Percentiles rank a stretch among this genome's conserved stretches.
Evolutionary conservation across 1,284 basidiomycete species (phyloP).

Genomic region (Austroboletus niveus): DNA sequence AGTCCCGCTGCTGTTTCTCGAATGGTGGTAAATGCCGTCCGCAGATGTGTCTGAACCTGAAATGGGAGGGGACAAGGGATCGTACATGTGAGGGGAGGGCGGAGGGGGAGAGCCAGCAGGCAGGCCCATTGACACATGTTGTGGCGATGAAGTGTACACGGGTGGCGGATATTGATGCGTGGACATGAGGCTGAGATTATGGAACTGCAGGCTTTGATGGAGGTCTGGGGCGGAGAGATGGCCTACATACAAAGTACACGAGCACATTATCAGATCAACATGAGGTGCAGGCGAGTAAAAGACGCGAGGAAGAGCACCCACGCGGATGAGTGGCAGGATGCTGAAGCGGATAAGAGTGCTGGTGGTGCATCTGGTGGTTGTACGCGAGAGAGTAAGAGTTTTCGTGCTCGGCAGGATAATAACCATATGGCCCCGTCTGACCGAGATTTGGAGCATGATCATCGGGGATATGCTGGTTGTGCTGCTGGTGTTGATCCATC

Average conservation of each 20-base stretch:
- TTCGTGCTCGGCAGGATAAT: conserved; percentile 42
- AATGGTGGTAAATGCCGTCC: conserved; percentile 71
- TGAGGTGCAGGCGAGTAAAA: conserved; percentile 43
- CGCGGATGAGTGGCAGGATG: conserved; percentile 48
- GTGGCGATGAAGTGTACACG: conserved; percentile 50
- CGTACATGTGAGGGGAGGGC: conserved; percentile 74
- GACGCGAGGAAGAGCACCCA: conserved; percentile 48
- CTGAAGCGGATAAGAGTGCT: conserved; percentile 42
- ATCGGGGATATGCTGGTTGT: conserved; percentile 41
- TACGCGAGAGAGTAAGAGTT: conserved; percentile 41
- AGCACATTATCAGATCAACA: conserved; percentile 55
- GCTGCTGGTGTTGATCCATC: conserved; percentile 42
- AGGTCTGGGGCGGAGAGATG: conserved; percentile 56
- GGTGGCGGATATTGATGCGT: conserved; percentile 42
- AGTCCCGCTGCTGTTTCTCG: conserved; percentile 69
- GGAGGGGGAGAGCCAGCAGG: conserved; percentile 61
- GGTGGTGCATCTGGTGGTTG: conserved; percentile 38
- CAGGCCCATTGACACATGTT: conserved; percentile 51
- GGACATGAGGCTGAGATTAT: conserved; percentile 52
- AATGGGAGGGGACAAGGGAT: conserved; percentile 75
- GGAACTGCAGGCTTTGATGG: conserved; percentile 47
- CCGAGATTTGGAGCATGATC: conserved; percentile 40
- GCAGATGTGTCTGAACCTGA: conserved; percentile 83
- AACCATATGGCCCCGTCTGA: conserved; percentile 36
- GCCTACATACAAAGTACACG: conserved; percentile 48